Conservation (phyloP, 2,329 filamentous ascomycete species). For the Hymenoscyphus albidus region DNA sequence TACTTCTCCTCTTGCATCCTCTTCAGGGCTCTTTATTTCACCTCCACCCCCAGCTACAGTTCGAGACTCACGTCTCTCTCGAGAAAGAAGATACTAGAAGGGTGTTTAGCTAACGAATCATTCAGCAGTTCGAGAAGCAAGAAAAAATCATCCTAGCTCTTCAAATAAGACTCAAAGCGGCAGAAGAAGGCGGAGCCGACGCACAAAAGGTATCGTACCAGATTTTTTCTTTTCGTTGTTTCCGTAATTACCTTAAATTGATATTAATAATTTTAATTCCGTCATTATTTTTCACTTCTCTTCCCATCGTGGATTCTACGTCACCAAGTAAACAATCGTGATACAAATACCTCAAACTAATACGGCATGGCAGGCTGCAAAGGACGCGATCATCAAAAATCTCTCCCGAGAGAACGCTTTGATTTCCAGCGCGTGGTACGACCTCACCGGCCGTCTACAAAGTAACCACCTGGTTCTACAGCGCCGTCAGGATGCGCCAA, state of each 20-base stretch:
- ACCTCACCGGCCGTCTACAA: constrained; percentile 72
- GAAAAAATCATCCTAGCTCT: constrained; percentile 30
- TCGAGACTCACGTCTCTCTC: neutral
- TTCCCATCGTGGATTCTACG: neutral
- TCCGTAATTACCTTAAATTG: constrained; percentile 6
- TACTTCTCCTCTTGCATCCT: neutral
- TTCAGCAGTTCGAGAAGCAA: constrained; percentile 30
- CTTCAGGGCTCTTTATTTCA: neutral
- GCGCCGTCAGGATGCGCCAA: constrained; percentile 67
- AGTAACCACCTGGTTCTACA: constrained; percentile 79
- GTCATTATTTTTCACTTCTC: neutral
- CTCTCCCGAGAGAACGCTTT: constrained; percentile 74
- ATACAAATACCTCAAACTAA: neutral
- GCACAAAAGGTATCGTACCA: constrained; percentile 32
- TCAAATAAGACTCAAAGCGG: constrained; percentile 28
- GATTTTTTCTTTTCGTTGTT: constrained; percentile 16
- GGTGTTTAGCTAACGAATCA: constrained; percentile 22
- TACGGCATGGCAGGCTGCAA: constrained; percentile 26
- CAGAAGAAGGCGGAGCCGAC: constrained; percentile 29
- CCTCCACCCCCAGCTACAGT: neutral
- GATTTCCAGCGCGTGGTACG: constrained; percentile 83
- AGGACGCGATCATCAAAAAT: constrained; percentile 44
- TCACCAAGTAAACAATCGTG: neutral
- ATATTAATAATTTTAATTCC: neutral
- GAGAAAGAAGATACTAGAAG: neutral